Conservation (phyloP, 1,284 basidiomycete species). For the Microbotryum lychnidis-dioicae region DNA sequence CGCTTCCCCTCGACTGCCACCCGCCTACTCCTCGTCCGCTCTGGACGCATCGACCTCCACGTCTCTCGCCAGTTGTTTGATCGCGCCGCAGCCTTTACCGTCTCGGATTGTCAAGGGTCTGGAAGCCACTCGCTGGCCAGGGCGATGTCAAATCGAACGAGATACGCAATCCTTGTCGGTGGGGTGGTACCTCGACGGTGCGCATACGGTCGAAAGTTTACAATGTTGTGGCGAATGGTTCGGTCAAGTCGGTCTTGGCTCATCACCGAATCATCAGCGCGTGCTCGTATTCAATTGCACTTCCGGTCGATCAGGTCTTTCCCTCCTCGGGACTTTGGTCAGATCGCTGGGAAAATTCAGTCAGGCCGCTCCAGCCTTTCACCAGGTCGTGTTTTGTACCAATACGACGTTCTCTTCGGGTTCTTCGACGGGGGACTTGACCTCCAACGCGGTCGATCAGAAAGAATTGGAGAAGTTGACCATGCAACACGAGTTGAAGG, state of each 20-base stretch:
- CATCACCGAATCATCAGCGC: constrained; percentile 31
- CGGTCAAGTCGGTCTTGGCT: constrained; percentile 23
- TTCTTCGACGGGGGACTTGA: constrained; percentile 50
- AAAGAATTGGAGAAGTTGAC: constrained; percentile 59
- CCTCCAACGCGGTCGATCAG: constrained; percentile 56
- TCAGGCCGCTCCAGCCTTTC: constrained; percentile 51
- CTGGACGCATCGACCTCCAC: constrained; percentile 13
- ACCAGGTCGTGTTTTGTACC: constrained; percentile 84
- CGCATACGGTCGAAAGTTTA: constrained; percentile 88
- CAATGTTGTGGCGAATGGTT: constrained; percentile 81
- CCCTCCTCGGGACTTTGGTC: constrained; percentile 60
- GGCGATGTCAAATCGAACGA: constrained; percentile 79
- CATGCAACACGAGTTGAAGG: constrained; percentile 65
- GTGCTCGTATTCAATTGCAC: constrained; percentile 95
- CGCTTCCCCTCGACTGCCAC: constrained; percentile 37
- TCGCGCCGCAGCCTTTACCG: constrained; percentile 43
- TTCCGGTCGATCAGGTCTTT: constrained; percentile 68
- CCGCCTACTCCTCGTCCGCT: constrained; percentile 32
- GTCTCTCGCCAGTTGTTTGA: constrained; percentile 1
- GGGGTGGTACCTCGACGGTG: constrained; percentile 90
- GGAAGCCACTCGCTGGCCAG: constrained; percentile 75
- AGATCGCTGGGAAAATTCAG: constrained; percentile 36
- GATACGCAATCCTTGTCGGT: constrained; percentile 48
- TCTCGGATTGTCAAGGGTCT: constrained; percentile 56
- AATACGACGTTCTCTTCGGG: constrained; percentile 91